phyloP scores from a whole-genome alignment of 75 land plant genomes.

The Sequoia sempervirens region DNA sequence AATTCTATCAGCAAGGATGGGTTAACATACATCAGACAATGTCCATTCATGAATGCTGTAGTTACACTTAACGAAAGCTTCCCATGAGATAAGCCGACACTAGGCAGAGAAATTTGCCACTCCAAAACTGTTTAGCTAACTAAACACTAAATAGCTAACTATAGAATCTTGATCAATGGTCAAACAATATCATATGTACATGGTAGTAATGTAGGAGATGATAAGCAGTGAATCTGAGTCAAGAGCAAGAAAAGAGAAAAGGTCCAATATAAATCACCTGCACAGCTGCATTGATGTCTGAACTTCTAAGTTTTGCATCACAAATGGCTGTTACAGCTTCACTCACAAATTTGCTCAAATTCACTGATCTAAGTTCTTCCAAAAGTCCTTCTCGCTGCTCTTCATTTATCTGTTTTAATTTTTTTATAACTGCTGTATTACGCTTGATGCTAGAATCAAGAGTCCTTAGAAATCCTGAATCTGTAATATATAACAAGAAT shows the following conservation, averaged over 20 bases:
- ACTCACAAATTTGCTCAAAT: constrained; percentile 96
- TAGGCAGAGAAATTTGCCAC: background rate
- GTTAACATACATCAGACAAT: no score
- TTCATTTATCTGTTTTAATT: constrained; percentile 93
- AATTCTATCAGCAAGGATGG: no score
- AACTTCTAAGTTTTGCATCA: constrained; percentile 83
- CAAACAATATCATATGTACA: background rate
- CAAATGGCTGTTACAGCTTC: constrained; percentile 95
- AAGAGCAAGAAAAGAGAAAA: background rate
- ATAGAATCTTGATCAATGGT: background rate
- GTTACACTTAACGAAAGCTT: no score
- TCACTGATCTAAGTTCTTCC: constrained; percentile 80
- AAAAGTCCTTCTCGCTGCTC: constrained; percentile 82
- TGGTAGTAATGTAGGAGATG: background rate
- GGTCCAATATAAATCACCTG: constrained; percentile 51
- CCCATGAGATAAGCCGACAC: no score
- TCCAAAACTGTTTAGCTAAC: background rate
- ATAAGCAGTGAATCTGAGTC: background rate
- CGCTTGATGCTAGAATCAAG: constrained; percentile 95
- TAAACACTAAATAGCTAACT: background rate
- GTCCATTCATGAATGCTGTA: no score
- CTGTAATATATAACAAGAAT: constrained; percentile 31
- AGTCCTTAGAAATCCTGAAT: constrained; percentile 79
- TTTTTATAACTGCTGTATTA: constrained; percentile 92
- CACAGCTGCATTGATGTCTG: constrained; percentile 96